Evolutionary conservation across 345 rosid species (phyloP).

Genomic region (Raphanus raphanistrum): DNA sequence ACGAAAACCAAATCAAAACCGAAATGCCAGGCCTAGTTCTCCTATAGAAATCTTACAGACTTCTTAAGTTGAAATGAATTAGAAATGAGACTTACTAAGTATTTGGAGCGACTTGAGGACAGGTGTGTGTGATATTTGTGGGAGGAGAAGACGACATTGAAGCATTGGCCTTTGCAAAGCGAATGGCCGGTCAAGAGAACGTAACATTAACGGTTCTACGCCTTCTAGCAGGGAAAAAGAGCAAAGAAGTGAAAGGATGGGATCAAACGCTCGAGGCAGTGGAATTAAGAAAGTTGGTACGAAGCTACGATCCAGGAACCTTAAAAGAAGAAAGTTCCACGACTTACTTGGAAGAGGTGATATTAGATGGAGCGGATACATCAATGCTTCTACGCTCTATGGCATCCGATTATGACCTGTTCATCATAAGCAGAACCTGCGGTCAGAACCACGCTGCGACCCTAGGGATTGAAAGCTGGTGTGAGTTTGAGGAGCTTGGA

Average conservation of each 20-base stretch:
- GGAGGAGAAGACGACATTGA: constrained; percentile 65
- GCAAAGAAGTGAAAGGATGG: constrained; percentile 22
- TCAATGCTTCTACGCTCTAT: constrained; percentile 41
- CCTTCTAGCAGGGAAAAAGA: constrained; percentile 7
- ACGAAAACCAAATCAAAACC: background rate
- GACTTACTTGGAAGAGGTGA: constrained; percentile 34
- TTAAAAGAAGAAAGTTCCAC: constrained; percentile 14
- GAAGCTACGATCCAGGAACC: constrained; percentile 2
- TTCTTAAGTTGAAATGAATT: background rate
- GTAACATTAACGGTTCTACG: constrained; percentile 40
- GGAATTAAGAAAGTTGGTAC: constrained; percentile 34
- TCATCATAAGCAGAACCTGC: constrained; percentile 49
- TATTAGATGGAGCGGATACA: constrained; percentile 46
- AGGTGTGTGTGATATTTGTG: constrained; percentile 41
- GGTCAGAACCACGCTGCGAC: constrained; percentile 39
- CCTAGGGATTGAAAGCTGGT: constrained; percentile 48
- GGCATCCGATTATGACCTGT: constrained; percentile 44
- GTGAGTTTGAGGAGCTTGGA: constrained; percentile 67
- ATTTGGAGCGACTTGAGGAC: background rate
- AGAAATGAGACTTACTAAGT: background rate
- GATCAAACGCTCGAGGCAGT: constrained; percentile 40
- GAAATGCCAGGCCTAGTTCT: background rate
- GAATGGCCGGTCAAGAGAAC: constrained; percentile 40
- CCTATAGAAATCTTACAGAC: background rate
- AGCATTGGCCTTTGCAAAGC: constrained; percentile 47